Percentiles rank a stretch among this genome's conserved stretches.
These are phyloP conservation scores for Amanita pseudoporphyria DNA, from an alignment of 768 basidiomycete genomes.

Conservation along the genomic window DNA sequence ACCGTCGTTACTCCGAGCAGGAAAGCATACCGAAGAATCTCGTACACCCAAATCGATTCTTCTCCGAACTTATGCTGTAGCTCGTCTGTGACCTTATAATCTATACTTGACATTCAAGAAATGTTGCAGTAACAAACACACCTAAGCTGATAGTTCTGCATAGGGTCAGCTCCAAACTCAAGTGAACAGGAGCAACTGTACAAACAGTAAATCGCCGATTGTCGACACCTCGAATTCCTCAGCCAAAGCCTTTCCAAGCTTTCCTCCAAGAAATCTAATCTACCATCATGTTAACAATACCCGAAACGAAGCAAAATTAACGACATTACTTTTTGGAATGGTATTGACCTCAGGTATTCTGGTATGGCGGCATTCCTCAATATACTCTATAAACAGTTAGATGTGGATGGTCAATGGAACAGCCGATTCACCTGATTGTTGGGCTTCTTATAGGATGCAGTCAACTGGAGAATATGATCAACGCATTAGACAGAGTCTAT, in stretches of 20 bases:
- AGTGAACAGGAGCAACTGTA: constrained; percentile 8
- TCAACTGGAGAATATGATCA: constrained; percentile 40
- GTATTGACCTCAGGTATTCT: constrained; percentile 70
- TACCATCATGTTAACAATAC: background rate
- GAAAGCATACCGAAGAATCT: constrained; percentile 64
- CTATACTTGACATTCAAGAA: background rate
- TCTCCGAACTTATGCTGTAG: constrained; percentile 79
- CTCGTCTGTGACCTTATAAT: constrained; percentile 39
- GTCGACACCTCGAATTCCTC: constrained; percentile 84
- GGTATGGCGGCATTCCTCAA: constrained; percentile 79
- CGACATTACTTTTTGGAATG: constrained; percentile 73
- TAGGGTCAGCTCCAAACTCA: constrained; percentile 2
- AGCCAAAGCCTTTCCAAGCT: constrained; percentile 81
- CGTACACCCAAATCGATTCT: constrained; percentile 84
- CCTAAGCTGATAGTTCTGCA: constrained; percentile 51
- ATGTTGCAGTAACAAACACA: constrained; percentile 15
- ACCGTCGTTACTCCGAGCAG: background rate
- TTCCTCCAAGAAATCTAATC: constrained; percentile 95
- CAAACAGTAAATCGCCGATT: constrained; percentile 85
- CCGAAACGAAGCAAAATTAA: background rate
- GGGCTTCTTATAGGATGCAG: constrained; percentile 88
- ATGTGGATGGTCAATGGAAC: background rate
- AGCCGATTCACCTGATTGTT: constrained; percentile 58
- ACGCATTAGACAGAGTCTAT: background rate
- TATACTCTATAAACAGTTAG: constrained; percentile 48